Percentiles rank a stretch among this genome's conserved stretches.
Evolutionary conservation across 345 rosid species (phyloP).

Genomic region (Lumnitzera littorea): DNA sequence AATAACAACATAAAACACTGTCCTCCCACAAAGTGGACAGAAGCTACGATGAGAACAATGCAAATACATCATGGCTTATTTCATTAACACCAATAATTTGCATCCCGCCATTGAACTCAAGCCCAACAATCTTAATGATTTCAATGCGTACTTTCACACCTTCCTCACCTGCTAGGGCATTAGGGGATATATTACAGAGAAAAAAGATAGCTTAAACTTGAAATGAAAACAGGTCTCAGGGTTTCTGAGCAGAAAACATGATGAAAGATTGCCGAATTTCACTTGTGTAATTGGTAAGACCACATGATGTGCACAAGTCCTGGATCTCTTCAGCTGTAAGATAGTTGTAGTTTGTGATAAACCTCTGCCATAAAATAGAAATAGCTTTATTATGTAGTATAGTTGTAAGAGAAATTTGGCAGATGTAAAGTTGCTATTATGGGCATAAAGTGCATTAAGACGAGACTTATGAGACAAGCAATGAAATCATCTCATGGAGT

Average conservation of each 20-base stretch:
- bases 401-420: background rate
- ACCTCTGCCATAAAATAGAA: constrained; percentile 32
- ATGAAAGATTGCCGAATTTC: constrained; percentile 64
- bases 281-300: constrained; percentile 64
- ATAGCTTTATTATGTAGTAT: background rate
- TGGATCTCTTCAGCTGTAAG: constrained; percentile 67
- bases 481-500: too few species aligned
- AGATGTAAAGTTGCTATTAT: background rate
- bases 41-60: too few species aligned
- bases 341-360: constrained; percentile 40
- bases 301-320: constrained; percentile 75
- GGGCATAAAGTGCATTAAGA: too few species aligned
- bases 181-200: constrained; percentile 10
- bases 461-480: too few species aligned
- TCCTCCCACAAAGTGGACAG: too few species aligned
- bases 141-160: constrained; percentile 2
- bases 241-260: constrained; percentile 89
- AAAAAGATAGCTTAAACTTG: constrained; percentile 12
- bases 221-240: constrained; percentile 28
- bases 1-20: too few species aligned
- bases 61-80: background rate
- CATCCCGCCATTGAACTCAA: constrained; percentile 14
- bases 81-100: constrained; percentile 10
- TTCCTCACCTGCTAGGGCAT: background rate
- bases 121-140: constrained; percentile 9